A percentile compares a stretch with the other conserved stretches of the same genome.
phyloP scores from a whole-genome alignment of 768 basidiomycete genomes.

The Russula lepida region DNA sequence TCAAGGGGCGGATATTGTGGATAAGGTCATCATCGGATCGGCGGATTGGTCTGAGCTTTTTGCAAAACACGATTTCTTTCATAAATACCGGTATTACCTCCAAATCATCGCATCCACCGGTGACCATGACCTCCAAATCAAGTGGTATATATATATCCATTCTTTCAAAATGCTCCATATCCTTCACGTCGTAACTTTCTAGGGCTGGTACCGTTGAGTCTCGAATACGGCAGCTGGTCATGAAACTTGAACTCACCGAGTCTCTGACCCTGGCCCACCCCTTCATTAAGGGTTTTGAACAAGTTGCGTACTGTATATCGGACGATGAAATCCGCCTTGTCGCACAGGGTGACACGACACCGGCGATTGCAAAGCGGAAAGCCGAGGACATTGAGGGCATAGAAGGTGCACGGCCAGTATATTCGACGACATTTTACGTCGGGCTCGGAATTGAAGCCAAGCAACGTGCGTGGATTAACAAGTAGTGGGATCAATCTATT shows the following conservation, averaged over 20 bases:
- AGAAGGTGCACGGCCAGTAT: slow-evolving; percentile 69
- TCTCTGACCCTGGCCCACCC: slow-evolving; percentile 89
- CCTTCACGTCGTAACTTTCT: background rate
- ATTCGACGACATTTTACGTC: slow-evolving; percentile 97
- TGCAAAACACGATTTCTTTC: slow-evolving; percentile 92
- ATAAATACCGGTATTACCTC: slow-evolving; percentile 92
- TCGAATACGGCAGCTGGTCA: slow-evolving; percentile 88
- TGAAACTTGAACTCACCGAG: slow-evolving; percentile 96
- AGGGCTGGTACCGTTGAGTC: slow-evolving; percentile 99
- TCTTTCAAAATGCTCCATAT: background rate
- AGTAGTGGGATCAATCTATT: slow-evolving; percentile 11
- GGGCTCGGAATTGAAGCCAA: slow-evolving; percentile 89
- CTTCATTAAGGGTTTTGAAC: slow-evolving; percentile 89
- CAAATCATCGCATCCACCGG: slow-evolving; percentile 92
- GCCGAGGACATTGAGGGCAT: slow-evolving; percentile 72
- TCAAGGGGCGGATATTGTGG: slow-evolving; percentile 85
- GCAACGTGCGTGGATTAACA: slow-evolving; percentile 52
- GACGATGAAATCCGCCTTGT: slow-evolving; percentile 85
- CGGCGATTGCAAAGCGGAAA: slow-evolving; percentile 60
- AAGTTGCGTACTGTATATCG: slow-evolving; percentile 71
- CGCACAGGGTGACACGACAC: slow-evolving; percentile 79
- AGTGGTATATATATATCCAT: slow-evolving; percentile 58
- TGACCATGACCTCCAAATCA: slow-evolving; percentile 74
- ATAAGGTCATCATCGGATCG: slow-evolving; percentile 78
- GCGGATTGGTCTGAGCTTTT: slow-evolving; percentile 93